phyloP scores from a whole-genome alignment of 1,284 basidiomycete genomes.

The Cystobasidium sp. region DNA sequence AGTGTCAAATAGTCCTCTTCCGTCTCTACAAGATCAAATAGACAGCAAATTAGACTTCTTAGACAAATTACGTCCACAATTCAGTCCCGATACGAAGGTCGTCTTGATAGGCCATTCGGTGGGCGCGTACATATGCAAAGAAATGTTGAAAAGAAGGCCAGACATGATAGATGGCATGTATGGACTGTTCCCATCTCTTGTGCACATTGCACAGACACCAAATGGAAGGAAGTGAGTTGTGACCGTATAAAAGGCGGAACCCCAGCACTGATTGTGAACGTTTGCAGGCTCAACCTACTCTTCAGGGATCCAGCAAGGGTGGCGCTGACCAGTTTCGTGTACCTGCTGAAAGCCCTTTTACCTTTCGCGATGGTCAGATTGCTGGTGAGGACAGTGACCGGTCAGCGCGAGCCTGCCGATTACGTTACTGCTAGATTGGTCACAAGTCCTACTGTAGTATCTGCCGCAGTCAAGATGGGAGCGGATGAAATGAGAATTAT shows the following conservation, averaged over 20 bases:
- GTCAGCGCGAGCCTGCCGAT: conserved; percentile 13
- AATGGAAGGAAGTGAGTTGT: conserved; percentile 28
- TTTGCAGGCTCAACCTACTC: conserved; percentile 7
- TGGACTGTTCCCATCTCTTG: conserved; percentile 34
- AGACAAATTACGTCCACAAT: conserved; percentile 16
- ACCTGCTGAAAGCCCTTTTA: background rate
- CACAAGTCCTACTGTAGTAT: conserved; percentile 15
- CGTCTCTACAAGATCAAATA: conserved; percentile 29
- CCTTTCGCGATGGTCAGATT: conserved; percentile 4
- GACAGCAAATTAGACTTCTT: conserved; percentile 32
- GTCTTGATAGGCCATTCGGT: conserved; percentile 41
- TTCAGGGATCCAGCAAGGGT: conserved; percentile 7
- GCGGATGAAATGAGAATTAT: conserved; percentile 40
- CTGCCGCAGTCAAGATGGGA: conserved; percentile 31
- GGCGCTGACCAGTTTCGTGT: conserved; percentile 7
- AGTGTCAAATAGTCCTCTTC: background rate
- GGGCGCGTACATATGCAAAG: conserved; percentile 38
- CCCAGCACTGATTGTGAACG: background rate
- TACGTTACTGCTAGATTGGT: conserved; percentile 22
- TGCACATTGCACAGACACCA: conserved; percentile 29
- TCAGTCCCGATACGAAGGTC: conserved; percentile 12
- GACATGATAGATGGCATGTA: conserved; percentile 9
- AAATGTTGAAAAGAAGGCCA: conserved; percentile 32
- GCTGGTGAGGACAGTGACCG: conserved; percentile 5
- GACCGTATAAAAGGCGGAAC: background rate